These are phyloP conservation scores for Cryptococcus sp. DNA, from an alignment of 1,284 basidiomycete species.

Conservation along the genomic window DNA sequence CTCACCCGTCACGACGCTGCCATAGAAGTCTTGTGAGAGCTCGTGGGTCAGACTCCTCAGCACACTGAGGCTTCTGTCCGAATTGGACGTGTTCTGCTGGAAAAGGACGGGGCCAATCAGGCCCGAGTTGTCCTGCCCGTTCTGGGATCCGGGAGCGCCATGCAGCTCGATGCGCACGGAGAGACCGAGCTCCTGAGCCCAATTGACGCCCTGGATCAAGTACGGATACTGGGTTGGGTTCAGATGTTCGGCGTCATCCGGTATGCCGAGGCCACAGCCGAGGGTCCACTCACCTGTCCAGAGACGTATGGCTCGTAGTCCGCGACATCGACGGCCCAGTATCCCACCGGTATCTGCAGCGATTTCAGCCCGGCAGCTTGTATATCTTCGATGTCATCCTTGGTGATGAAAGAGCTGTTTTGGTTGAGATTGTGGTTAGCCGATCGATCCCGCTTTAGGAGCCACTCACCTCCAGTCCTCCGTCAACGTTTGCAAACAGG, in stretches of 20 bases:
- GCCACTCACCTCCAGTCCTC: constrained; percentile 70
- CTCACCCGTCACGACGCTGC: constrained; percentile 31
- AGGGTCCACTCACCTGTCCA: constrained; percentile 41
- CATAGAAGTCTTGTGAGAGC: constrained; percentile 40
- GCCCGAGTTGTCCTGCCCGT: constrained; percentile 59
- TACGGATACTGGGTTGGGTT: constrained; percentile 34
- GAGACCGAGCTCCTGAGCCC: constrained; percentile 34
- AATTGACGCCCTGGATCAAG: constrained; percentile 39
- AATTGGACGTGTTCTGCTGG: constrained; percentile 29
- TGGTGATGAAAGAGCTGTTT: constrained; percentile 43
- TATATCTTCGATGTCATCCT: constrained; percentile 39
- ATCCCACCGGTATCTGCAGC: constrained; percentile 53
- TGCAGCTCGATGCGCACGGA: constrained; percentile 55
- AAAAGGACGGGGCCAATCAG: constrained; percentile 29
- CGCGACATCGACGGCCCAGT: constrained; percentile 59
- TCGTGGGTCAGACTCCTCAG: constrained; percentile 55
- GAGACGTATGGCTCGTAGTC: constrained; percentile 48
- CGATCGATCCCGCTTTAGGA: too few relatives aligned
- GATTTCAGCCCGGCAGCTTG: constrained; percentile 43
- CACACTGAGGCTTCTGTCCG: constrained; percentile 33
- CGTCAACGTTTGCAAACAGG: constrained; percentile 62
- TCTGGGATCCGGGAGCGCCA: constrained; percentile 66
- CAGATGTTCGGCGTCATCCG: constrained; percentile 35
- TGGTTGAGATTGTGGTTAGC: neutral
- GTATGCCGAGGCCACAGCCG: too few relatives aligned